Evolutionary conservation across 1,284 basidiomycete species (phyloP).

Genomic region (Gymnopus androsaceus): DNA sequence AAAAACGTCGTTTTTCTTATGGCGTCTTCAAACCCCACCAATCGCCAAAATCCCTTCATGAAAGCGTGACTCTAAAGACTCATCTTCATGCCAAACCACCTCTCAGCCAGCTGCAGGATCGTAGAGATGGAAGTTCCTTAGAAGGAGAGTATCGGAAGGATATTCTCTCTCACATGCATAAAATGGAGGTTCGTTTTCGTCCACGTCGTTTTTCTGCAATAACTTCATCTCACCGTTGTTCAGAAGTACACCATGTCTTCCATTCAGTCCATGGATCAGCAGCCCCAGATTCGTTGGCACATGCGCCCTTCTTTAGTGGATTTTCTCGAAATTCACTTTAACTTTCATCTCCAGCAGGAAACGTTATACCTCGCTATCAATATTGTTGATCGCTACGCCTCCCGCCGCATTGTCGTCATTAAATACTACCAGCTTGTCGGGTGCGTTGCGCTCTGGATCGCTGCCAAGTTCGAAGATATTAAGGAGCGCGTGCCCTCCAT

Average conservation of each 20-base stretch:
- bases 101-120: conserved; percentile 52
- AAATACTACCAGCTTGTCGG: conserved; percentile 99
- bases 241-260: conserved; percentile 87
- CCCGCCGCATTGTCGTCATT: conserved; percentile 96
- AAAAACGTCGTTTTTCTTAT: conserved; percentile 79
- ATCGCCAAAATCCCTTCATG: conserved; percentile 52
- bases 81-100: conserved; percentile 65
- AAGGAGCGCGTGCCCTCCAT: conserved; percentile 98
- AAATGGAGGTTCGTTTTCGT: conserved; percentile 86
- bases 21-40: conserved; percentile 69
- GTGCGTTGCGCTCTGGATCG: conserved; percentile 97
- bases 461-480: conserved; percentile 98
- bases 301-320: conserved; percentile 99
- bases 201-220: conserved; percentile 1
- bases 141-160: conserved; percentile 97
- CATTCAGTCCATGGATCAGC: conserved; percentile 95
- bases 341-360: conserved; percentile 94
- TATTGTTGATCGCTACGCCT: conserved; percentile 99
- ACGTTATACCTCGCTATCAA: conserved; percentile 98
- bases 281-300: conserved; percentile 95
- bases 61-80: conserved; percentile 53
- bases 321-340: conserved; percentile 98
- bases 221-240: conserved; percentile 17
- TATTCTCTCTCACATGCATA: conserved; percentile 90
- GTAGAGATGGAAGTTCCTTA: conserved; percentile 67